Evolutionary conservation across 2,329 filamentous ascomycete genomes (phyloP).

Genomic region (Dothidotthia symphoricarpi): DNA sequence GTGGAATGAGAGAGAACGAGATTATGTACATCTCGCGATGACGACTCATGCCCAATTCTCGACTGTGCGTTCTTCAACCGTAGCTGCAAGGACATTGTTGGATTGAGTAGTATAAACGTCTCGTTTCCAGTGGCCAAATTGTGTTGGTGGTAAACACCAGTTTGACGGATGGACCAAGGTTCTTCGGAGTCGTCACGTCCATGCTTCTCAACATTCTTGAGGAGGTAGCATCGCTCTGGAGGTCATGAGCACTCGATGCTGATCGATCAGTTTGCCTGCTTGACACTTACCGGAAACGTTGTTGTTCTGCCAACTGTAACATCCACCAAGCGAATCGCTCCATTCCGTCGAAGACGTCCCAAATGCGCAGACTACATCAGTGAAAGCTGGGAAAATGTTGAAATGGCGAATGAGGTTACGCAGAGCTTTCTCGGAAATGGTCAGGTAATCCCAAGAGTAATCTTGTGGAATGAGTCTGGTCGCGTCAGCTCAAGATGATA

Average conservation of each 20-base stretch:
- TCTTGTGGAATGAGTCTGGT: constrained; percentile 5
- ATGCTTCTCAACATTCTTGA: constrained; percentile 8
- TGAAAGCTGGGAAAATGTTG: constrained; percentile 8
- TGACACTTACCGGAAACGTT: constrained; percentile 1
- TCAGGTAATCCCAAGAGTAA: constrained; percentile 5
- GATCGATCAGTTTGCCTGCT: neutral
- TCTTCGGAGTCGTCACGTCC: constrained; percentile 7
- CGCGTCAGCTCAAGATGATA: neutral
- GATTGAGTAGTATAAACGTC: constrained; percentile 7
- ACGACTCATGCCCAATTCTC: neutral
- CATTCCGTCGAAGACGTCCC: constrained; percentile 2
- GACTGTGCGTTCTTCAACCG: constrained; percentile 3
- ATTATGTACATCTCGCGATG: constrained; percentile 5
- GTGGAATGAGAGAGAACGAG: constrained; percentile 6
- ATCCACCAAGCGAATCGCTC: constrained; percentile 8
- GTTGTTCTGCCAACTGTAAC: neutral
- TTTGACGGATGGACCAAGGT: constrained; percentile 10
- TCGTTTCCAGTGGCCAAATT: constrained; percentile 1
- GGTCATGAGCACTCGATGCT: neutral
- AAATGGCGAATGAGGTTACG: constrained; percentile 3
- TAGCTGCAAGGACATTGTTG: constrained; percentile 7
- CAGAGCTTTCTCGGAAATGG: constrained; percentile 6
- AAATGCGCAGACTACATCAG: constrained; percentile 9
- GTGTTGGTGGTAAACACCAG: constrained; percentile 10
- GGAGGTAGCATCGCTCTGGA: constrained; percentile 7